Evolutionary conservation across 371 early-diverging fungal genomes (phyloP).

Genomic region (Actinomucor elegans): DNA sequence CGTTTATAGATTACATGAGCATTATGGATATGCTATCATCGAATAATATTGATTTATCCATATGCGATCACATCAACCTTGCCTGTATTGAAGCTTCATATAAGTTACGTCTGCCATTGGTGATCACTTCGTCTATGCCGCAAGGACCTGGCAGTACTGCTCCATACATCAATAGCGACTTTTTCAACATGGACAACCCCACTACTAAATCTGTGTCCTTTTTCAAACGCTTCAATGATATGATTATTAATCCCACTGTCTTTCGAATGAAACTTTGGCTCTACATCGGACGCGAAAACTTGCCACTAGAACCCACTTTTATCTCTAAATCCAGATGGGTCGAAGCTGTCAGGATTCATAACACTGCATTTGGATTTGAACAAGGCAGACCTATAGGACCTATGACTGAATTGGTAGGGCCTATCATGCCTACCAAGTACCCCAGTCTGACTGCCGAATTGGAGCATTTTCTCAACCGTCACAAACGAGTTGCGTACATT

Average conservation of each 20-base stretch:
- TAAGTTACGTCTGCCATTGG: constrained; percentile 1
- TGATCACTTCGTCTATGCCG: constrained; percentile 2
- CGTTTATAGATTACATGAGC: neutral
- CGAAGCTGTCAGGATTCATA: constrained; percentile 20
- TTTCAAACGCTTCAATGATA: constrained; percentile 12
- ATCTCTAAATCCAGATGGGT: too few species aligned
- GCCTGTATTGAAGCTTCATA: constrained; percentile 11
- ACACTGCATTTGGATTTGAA: constrained; percentile 24
- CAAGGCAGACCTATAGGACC: constrained; percentile 30
- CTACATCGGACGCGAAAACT: too few species aligned
- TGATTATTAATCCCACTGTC: neutral
- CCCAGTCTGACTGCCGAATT: neutral
- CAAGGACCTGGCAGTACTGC: constrained; percentile 7
- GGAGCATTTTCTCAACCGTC: constrained; percentile 14
- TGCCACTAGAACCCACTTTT: too few species aligned
- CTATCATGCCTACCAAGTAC: constrained; percentile 17
- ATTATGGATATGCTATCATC: neutral
- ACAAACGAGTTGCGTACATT: constrained; percentile 28
- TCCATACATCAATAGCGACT: constrained; percentile 23
- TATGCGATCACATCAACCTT: constrained; percentile 15
- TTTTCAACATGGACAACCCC: constrained; percentile 1
- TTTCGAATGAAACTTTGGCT: too few species aligned
- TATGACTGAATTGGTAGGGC: constrained; percentile 32
- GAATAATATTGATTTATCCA: constrained; percentile 9
- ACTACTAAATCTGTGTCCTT: constrained; percentile 17